Evolutionary conservation across 176 grass and related monocot genomes (phyloP).

Genomic region (Phyllostachys edulis): DNA sequence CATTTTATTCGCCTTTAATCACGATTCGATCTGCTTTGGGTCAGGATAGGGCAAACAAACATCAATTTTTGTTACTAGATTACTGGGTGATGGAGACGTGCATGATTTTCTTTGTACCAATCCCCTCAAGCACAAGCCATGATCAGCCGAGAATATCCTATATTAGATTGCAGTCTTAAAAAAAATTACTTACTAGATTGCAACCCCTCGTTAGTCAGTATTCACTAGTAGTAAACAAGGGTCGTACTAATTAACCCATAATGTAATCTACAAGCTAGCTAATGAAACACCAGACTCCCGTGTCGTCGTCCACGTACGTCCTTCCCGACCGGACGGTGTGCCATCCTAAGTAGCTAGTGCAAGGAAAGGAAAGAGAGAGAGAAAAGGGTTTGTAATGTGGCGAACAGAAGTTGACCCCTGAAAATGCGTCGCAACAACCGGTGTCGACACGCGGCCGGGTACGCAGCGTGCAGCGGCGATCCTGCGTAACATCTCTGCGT

Average conservation of each 20-base stretch:
- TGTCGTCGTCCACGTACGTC: neutral
- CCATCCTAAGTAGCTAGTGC: neutral
- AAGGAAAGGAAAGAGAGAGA: neutral
- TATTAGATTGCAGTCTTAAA: neutral
- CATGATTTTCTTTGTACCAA: neutral
- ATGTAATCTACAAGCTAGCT: neutral
- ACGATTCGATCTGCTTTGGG: slow-evolving; percentile 1
- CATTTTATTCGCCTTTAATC: neutral
- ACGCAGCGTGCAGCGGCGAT: neutral
- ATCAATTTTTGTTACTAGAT: neutral
- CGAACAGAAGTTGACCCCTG: neutral
- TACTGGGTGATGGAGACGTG: neutral
- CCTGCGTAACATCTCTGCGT: neutral
- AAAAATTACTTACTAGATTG: too few relatives aligned
- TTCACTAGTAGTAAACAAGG: too few relatives aligned
- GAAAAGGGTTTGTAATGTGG: neutral
- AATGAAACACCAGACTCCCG: neutral
- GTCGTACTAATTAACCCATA: neutral
- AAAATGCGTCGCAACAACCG: slow-evolving; percentile 17
- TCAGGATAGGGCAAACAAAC: slow-evolving; percentile 27
- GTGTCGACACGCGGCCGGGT: slow-evolving; percentile 17
- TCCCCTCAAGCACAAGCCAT: neutral
- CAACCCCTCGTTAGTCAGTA: too few relatives aligned
- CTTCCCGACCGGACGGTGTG: neutral
- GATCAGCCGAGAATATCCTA: neutral